Base-by-base conservation (phyloP, 768 basidiomycete species). In the Hebeloma cylindrosporum region DNA sequence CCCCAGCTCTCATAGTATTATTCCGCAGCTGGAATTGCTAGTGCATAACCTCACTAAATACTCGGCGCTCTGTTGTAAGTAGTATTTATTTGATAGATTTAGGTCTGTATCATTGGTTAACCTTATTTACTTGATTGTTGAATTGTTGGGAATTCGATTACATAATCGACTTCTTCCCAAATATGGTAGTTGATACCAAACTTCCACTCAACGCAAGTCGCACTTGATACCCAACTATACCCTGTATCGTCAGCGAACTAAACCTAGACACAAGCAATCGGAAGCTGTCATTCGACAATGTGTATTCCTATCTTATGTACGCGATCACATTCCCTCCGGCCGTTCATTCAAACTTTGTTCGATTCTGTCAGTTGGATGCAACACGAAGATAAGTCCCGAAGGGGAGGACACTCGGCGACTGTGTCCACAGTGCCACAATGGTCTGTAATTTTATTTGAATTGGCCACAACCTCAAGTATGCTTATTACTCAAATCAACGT, bases 341-440 rank as follows among this genome's bases (percentile, higher is more conserved):
- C 29, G 31, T 37, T 22, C 26, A 20, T 18, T 28, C 13, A 27
- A 26, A 28, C 7, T 9, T 5, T 20, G 28, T 17, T 45, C 13
- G 14, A 33, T 28, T 49, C 28, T 48, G 27, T 40, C 52, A 89
- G 87, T 85, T 55, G 86, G 86, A 32, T 83, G 83, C 61, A 73
- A 77, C 41, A 80, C 78, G 23, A 78, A 66, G 50, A 56, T 85
- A 49, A 79, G 77, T 50, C 72, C 80, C 7, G 73, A 80, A 21
- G 77, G 75, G 17, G 68, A 77, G 39, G 70, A 73, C 41, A 72
- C 67, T 7, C 62, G 78, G 16, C 73, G 79, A 40, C 57, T 84
- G 40, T 89, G 87, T 56, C 87, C 87, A 11, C 73, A 77, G 40
- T 89, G 87, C 54, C 72, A 85, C 59, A 88, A 89, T 47, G 76